These are phyloP conservation scores for Coemansia sp. DNA, from an alignment of 192 early-diverging fungal genomes.

Conservation along the genomic window DNA sequence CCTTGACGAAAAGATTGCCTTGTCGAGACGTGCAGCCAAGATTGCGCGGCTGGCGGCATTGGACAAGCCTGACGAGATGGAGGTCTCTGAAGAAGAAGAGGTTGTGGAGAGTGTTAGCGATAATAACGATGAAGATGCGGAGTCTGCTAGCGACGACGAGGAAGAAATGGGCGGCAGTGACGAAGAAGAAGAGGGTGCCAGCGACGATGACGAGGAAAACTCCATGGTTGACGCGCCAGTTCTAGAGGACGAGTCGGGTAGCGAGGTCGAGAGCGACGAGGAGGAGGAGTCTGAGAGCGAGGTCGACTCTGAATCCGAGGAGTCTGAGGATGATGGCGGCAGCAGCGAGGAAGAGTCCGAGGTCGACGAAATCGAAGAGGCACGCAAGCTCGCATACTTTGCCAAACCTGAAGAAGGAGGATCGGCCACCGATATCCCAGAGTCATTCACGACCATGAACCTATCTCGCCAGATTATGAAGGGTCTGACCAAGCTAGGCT, in stretches of 20 bases:
- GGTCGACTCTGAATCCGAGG: constrained; percentile 27
- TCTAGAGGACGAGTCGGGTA: constrained; percentile 11
- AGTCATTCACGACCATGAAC: constrained; percentile 91
- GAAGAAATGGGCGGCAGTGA: not conserved
- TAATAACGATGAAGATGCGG: constrained; percentile 38
- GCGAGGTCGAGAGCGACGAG: constrained; percentile 9
- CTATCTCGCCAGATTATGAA: constrained; percentile 95
- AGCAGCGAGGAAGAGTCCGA: constrained; percentile 41
- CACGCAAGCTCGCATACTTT: constrained; percentile 57
- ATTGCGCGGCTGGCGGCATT: not conserved
- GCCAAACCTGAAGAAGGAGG: constrained; percentile 40
- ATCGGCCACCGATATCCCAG: constrained; percentile 57
- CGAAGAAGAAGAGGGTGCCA: constrained; percentile 2
- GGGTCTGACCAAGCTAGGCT: constrained; percentile 86
- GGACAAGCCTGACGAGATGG: not conserved
- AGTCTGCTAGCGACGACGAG: constrained; percentile 52
- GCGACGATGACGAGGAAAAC: not conserved
- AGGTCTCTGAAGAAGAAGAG: constrained; percentile 26
- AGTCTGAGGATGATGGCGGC: constrained; percentile 6
- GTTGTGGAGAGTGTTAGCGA: constrained; percentile 10
- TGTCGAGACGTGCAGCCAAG: constrained; percentile 22
- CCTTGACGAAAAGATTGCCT: constrained; percentile 55
- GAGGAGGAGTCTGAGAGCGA: constrained; percentile 20
- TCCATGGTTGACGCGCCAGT: not conserved
- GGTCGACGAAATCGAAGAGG: constrained; percentile 54